Evolutionary conservation across 2,329 filamentous ascomycete genomes (phyloP), one percentile per base, ranked within the genome.

Genomic region (Epichloe sp.): DNA sequence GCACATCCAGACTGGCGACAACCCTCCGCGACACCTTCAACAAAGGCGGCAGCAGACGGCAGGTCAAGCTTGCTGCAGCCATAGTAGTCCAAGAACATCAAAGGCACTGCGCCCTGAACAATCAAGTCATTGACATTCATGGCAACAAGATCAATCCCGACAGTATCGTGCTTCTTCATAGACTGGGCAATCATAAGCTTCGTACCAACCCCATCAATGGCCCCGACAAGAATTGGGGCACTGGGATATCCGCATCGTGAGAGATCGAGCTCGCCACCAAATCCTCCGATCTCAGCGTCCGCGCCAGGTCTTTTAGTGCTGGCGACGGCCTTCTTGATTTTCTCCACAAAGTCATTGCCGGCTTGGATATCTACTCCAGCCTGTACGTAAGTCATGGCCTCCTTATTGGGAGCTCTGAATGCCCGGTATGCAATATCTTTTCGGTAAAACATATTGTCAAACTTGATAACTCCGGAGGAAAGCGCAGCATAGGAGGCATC

Each of bases 81-180:
- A 70, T 94, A 96, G 77, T 95, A 97, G 73, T 98, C 93, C 55
- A 97, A 82, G 78, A 98, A 97, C 76, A 93, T 93, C 57, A 97
- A 77, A 2, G 93, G 90, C 59, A 93, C 88, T 12, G 93, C 93
- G 50, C 93, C 93, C 71, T 97, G 90, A 8, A 97, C 93, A 48
- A 98, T 84, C 0, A 98, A 77, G 63, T 98, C 93, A 68, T 98
- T 98, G 64, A 97, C 93, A 67, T 96, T 97, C 91, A 97, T 97
- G 58, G 93, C 93, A 4, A 98, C 93, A 37, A 98, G 79, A 65
- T 98, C 93, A 60, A 98, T 89, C 54, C 93, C 93, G 11, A 98
- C 91, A 3, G 90, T 95, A 67, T 91, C 83, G 69, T 96, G 93
- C 70, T 94, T 88, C 60, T 82, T 78, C 72, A 94, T 86, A 12